These are phyloP conservation scores for Prunus davidiana DNA, from an alignment of 306 rosid genomes.

Conservation along the genomic window DNA sequence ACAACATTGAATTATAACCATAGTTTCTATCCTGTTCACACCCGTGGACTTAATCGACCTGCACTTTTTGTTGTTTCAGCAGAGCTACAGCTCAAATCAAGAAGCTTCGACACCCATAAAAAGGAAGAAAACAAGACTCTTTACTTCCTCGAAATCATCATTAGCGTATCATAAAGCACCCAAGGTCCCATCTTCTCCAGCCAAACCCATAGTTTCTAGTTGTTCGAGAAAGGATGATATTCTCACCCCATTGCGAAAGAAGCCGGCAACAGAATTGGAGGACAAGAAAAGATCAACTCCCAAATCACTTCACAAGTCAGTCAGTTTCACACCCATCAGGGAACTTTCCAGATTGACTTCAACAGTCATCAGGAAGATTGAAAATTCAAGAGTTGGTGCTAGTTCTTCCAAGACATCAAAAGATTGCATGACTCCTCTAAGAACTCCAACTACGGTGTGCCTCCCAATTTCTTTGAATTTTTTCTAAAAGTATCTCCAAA, in stretches of 20 bases:
- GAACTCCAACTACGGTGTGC: slow-evolving; percentile 82
- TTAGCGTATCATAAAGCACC: slow-evolving; percentile 35
- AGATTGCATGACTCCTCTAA: slow-evolving; percentile 64
- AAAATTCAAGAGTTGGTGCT: slow-evolving; percentile 58
- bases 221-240: slow-evolving; percentile 34
- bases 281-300: slow-evolving; percentile 67
- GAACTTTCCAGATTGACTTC: slow-evolving; percentile 76
- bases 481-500: not conserved
- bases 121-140: slow-evolving; percentile 48
- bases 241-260: slow-evolving; percentile 54
- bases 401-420: slow-evolving; percentile 59
- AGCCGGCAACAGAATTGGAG: slow-evolving; percentile 28
- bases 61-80: slow-evolving; percentile 26
- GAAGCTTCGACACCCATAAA: slow-evolving; percentile 36
- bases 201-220: slow-evolving; percentile 38
- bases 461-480: slow-evolving; percentile 8
- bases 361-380: slow-evolving; percentile 75
- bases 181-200: slow-evolving; percentile 50
- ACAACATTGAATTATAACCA: not conserved
- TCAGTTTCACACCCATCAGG: slow-evolving; percentile 76
- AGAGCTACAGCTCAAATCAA: slow-evolving; percentile 27
- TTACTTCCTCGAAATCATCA: slow-evolving; percentile 44
- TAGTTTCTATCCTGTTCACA: not conserved
- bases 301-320: slow-evolving; percentile 53
- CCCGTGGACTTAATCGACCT: not conserved